Evolutionary conservation across 495 filamentous ascomycete genomes (phyloP), one percentile per base, ranked within the genome.

Genomic region (Geoglossum glabrum): DNA sequence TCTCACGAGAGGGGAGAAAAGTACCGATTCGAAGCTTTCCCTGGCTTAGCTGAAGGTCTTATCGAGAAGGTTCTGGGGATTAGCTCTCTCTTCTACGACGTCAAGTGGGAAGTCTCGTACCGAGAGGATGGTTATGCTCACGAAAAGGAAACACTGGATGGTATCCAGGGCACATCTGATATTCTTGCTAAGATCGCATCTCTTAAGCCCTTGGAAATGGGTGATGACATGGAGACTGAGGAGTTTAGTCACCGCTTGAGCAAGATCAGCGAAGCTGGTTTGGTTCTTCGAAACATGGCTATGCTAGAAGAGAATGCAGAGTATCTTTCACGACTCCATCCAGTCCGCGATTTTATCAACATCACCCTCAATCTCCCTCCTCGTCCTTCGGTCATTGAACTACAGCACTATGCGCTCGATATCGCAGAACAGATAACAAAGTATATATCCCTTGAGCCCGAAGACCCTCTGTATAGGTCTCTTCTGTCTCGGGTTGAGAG

Each of bases 1-100:
- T 95, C 90, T 0, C 88, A 86, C 57, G 90, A 96, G 67, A 77
- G 87, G 31, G 90, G 90, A 30, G 93, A 97, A 65, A 95, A 95
- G 65, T 95, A 93, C 69, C 85, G 85, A 61, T 95, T 95, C 59
- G 90, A 95, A 58, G 80, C 82, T 2, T 96, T 95, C 64, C 82
- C 84, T n/a, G 80, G 87, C 33, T 74, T 99, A 36, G 87, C 87
- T 1, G 92, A 97, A 65, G 85, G 84, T 13, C 74, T 99, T 26
- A 84, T 95, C 62, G 82, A 86, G 62, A 90, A 88, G 64, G 79
- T 85, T 5, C 73, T 94, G 21, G 78, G 84, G 51, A 73, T 92
- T 40, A 81, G 80, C 56, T 75, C 72, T 23, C 69, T 94, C 2
- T 90, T 86, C 69, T 90, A 86, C 61, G 73, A 87, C 33, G 78